These are phyloP conservation scores for Ustilago shanxiensis DNA, from an alignment of 1,284 basidiomycete species.

Conservation along the genomic window DNA sequence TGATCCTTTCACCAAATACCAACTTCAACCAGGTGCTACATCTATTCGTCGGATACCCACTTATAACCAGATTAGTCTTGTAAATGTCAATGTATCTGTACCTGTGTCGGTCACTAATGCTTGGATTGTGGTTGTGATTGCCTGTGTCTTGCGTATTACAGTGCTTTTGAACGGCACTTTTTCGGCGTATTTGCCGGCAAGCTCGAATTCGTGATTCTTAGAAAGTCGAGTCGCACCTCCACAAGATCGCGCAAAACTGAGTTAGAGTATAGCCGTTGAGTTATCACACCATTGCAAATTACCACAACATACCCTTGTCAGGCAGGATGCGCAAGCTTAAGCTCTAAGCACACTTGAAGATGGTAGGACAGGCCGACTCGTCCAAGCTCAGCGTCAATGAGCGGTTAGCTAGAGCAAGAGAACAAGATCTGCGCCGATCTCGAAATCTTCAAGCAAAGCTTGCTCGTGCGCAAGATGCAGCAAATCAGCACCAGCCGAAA, in stretches of 20 bases:
- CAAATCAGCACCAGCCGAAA: neutral
- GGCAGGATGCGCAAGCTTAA: neutral
- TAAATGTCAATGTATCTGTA: constrained; percentile 11
- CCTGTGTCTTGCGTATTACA: neutral
- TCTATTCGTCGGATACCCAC: constrained; percentile 22
- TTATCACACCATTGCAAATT: no score
- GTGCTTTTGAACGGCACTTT: neutral
- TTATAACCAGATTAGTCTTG: neutral
- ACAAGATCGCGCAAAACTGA: constrained; percentile 7
- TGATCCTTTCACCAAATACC: constrained; percentile 8
- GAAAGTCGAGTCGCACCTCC: constrained; percentile 25
- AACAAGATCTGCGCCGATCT: constrained; percentile 36
- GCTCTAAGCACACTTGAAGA: neutral
- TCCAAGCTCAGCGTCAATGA: constrained; percentile 38
- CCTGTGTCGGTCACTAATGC: neutral
- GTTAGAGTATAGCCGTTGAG: no score
- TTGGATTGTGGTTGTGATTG: neutral
- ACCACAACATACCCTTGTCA: neutral
- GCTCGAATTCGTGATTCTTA: constrained; percentile 3
- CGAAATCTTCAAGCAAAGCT: constrained; percentile 41
- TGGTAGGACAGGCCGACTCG: constrained; percentile 15
- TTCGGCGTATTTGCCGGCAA: constrained; percentile 5
- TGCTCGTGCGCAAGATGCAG: constrained; percentile 14
- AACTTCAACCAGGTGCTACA: neutral
- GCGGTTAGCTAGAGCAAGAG: constrained; percentile 33